A percentile compares a stretch with the other conserved stretches of the same genome.
phyloP scores from a whole-genome alignment of 495 filamentous ascomycete species.

The Penicillium steckii region DNA sequence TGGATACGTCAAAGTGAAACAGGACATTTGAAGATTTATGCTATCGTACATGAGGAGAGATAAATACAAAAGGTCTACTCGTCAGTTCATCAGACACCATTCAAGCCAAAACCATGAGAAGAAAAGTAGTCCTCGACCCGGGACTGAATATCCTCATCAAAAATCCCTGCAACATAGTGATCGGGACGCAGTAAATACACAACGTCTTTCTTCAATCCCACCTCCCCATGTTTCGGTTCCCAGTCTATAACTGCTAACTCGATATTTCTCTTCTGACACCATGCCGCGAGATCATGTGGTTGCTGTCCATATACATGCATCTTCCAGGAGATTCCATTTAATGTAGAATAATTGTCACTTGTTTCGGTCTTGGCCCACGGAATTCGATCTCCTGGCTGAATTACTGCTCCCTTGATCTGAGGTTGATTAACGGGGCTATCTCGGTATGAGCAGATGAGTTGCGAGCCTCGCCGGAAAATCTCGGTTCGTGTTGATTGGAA shows the following conservation, averaged over 20 bases:
- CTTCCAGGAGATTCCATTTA: constrained; percentile 32
- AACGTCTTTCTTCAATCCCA: constrained; percentile 22
- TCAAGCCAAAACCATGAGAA: constrained; percentile 2
- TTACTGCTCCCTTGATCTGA: constrained; percentile 3
- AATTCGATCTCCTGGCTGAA: constrained; percentile 36
- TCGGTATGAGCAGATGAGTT: constrained; percentile 33
- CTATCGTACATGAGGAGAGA: neutral
- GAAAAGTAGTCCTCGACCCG: constrained; percentile 19
- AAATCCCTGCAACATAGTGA: constrained; percentile 34
- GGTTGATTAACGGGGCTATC: constrained; percentile 19
- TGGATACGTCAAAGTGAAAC: too few species aligned
- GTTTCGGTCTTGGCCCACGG: constrained; percentile 31
- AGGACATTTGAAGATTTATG: too few species aligned
- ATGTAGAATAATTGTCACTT: constrained; percentile 31
- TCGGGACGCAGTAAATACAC: constrained; percentile 38
- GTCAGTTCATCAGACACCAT: neutral
- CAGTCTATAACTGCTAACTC: constrained; percentile 25
- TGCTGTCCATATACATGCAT: constrained; percentile 33
- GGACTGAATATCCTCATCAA: constrained; percentile 4
- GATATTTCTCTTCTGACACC: constrained; percentile 26
- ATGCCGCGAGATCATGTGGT: constrained; percentile 18
- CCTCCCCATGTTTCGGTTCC: constrained; percentile 21
- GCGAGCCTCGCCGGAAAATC: constrained; percentile 29
- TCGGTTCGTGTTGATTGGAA: constrained; percentile 15
- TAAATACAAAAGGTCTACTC: neutral